phyloP scores from a whole-genome alignment of 2,329 filamentous ascomycete genomes.

The Setomelanomma holmii region DNA sequence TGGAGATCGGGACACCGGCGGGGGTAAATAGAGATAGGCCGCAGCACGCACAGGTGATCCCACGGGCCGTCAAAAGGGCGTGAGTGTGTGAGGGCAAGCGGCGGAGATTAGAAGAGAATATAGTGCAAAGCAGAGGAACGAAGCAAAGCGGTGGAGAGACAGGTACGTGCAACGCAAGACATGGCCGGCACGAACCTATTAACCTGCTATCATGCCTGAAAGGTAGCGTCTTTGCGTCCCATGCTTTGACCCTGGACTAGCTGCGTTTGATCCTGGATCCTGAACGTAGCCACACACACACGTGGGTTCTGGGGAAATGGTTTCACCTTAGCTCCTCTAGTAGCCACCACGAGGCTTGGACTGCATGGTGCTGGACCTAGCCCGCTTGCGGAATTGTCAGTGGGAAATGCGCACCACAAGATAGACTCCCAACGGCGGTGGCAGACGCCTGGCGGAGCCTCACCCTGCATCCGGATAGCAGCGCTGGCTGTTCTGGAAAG shows the following conservation, averaged over 20 bases:
- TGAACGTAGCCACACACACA: constrained; percentile 45
- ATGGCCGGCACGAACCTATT: constrained; percentile 46
- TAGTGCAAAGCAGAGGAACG: constrained; percentile 18
- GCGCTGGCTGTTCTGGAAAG: constrained; percentile 31
- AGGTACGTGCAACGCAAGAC: constrained; percentile 30
- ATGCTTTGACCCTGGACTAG: constrained; percentile 33
- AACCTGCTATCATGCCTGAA: constrained; percentile 43
- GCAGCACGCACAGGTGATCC: constrained; percentile 29
- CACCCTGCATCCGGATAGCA: constrained; percentile 23
- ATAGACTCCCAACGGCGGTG: constrained; percentile 25
- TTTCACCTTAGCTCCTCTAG: constrained; percentile 42
- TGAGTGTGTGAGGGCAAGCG: neutral
- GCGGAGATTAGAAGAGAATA: constrained; percentile 24
- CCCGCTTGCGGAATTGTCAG: constrained; percentile 14
- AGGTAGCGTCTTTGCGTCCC: constrained; percentile 37
- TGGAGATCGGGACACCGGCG: constrained; percentile 29
- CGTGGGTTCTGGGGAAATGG: constrained; percentile 48
- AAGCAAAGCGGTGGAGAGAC: constrained; percentile 23
- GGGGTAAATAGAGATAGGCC: constrained; percentile 33
- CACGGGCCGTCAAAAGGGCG: constrained; percentile 23
- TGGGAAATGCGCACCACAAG: constrained; percentile 10
- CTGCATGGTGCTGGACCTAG: constrained; percentile 24
- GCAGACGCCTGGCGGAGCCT: constrained; percentile 19
- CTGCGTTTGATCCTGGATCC: constrained; percentile 38
- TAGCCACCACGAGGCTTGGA: constrained; percentile 24